A percentile compares a stretch with the other conserved stretches of the same genome.
Conservation (phyloP, 1,139 yeast species). For the Arxiozyma heterogenica region DNA sequence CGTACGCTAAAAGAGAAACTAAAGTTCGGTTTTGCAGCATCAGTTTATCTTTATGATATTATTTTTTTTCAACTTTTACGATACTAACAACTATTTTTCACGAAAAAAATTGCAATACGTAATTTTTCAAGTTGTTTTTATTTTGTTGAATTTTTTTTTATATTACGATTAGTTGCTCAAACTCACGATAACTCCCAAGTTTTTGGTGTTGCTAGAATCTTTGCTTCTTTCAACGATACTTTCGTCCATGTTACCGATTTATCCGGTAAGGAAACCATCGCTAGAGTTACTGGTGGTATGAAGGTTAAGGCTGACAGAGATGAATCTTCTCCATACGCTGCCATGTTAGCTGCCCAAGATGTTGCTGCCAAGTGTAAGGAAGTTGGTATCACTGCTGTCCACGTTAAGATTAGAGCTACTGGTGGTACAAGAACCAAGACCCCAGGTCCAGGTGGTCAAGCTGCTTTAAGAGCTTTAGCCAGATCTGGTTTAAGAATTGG, state of each 20-base stretch:
- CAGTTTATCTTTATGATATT: neutral
- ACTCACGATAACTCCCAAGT: conserved; percentile 96
- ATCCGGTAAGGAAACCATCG: conserved; percentile 99
- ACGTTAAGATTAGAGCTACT: conserved; percentile 99
- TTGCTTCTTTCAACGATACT: conserved; percentile 99
- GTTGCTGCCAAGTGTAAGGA: conserved; percentile 98
- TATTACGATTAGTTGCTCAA: conserved; percentile 35
- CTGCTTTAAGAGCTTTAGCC: conserved; percentile 99
- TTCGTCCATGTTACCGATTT: conserved; percentile 99
- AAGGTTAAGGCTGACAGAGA: conserved; percentile 99
- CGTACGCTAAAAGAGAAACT: neutral
- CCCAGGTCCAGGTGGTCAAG: conserved; percentile 99
- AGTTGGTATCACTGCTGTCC: conserved; percentile 99
- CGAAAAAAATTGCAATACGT: neutral
- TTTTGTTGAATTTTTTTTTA: neutral
- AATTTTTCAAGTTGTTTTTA: neutral
- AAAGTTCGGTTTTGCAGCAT: neutral
- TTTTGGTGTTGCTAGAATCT: conserved; percentile 99
- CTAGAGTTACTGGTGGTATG: conserved; percentile 99
- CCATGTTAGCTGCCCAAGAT: conserved; percentile 99
- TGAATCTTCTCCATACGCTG: conserved; percentile 99
- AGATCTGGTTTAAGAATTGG: conserved; percentile 99
- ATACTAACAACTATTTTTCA: neutral
- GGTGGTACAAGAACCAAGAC: conserved; percentile 99
- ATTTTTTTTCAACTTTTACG: too few relatives aligned